Evolutionary conservation across 345 rosid genomes (phyloP).

Genomic region (Hibiscus trionum): DNA sequence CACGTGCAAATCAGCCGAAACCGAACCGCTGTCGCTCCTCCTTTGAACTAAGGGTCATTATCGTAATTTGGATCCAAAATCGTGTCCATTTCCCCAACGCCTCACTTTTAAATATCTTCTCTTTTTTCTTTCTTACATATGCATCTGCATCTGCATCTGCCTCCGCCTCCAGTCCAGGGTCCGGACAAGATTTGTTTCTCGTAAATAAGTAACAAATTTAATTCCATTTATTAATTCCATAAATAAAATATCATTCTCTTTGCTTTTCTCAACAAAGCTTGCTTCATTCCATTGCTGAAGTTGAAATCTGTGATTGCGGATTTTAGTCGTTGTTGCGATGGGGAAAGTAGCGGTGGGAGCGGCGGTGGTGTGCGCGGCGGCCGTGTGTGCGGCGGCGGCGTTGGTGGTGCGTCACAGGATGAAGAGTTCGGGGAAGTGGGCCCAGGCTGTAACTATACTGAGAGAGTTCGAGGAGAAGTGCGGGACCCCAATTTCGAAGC

Average conservation of each 20-base stretch:
- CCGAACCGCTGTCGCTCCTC: background rate
- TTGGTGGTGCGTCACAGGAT: conserved; percentile 48
- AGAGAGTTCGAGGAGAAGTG: conserved; percentile 66
- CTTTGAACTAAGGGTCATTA: background rate
- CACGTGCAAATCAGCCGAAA: background rate
- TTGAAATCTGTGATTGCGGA: background rate
- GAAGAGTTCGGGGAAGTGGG: conserved; percentile 51
- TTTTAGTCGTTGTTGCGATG: conserved; percentile 16
- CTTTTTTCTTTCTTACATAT: background rate
- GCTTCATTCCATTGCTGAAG: background rate
- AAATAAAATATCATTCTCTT: background rate
- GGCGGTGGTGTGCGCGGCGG: conserved; percentile 55
- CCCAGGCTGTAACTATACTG: conserved; percentile 44
- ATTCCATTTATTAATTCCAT: background rate
- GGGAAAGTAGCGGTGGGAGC: conserved; percentile 55
- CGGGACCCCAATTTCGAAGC: conserved; percentile 58
- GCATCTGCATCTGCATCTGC: too few species aligned
- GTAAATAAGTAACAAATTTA: background rate
- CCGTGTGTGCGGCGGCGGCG: conserved; percentile 52
- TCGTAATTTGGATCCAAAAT: background rate
- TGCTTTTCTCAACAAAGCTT: background rate
- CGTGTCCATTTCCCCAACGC: background rate
- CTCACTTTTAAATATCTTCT: background rate
- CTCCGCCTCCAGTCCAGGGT: background rate
- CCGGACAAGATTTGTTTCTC: background rate